Evolutionary conservation across 2,329 filamentous ascomycete species (phyloP).

Genomic region (Phyllosticta citrichinensis): DNA sequence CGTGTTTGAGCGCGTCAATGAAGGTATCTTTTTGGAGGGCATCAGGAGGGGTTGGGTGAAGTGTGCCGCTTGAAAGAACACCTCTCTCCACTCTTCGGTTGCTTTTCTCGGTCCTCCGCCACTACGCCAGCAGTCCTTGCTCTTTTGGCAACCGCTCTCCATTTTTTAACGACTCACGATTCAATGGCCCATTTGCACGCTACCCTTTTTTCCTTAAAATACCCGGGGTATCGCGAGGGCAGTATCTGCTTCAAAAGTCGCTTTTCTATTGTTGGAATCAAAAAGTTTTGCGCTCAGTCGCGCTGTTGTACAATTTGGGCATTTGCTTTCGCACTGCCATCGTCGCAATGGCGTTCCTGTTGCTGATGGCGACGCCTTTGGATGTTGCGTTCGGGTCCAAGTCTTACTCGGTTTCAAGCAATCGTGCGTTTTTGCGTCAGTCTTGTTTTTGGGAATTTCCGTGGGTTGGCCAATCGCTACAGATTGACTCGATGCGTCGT

Average conservation of each 20-base stretch:
- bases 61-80: conserved; percentile 24
- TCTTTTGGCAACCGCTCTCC: not conserved
- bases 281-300: not conserved
- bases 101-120: not conserved
- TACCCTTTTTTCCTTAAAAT: not conserved
- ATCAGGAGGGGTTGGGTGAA: conserved; percentile 26
- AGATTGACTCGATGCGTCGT: not conserved
- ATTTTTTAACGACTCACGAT: not conserved
- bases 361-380: not conserved
- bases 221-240: not conserved
- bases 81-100: not conserved
- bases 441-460: not conserved
- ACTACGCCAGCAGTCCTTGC: not conserved
- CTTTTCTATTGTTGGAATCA: not conserved
- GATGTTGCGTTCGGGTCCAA: too few species aligned
- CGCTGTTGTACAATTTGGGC: not conserved
- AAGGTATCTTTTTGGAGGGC: conserved; percentile 29
- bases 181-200: not conserved
- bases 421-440: not conserved
- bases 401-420: not conserved
- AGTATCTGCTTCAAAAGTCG: not conserved
- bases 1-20: conserved; percentile 30
- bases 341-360: not conserved
- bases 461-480: not conserved
- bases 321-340: not conserved